Evolutionary conservation across 495 filamentous ascomycete species (phyloP), one percentile per base, ranked within the genome.

Genomic region (Clohesyomyces aquaticus): DNA sequence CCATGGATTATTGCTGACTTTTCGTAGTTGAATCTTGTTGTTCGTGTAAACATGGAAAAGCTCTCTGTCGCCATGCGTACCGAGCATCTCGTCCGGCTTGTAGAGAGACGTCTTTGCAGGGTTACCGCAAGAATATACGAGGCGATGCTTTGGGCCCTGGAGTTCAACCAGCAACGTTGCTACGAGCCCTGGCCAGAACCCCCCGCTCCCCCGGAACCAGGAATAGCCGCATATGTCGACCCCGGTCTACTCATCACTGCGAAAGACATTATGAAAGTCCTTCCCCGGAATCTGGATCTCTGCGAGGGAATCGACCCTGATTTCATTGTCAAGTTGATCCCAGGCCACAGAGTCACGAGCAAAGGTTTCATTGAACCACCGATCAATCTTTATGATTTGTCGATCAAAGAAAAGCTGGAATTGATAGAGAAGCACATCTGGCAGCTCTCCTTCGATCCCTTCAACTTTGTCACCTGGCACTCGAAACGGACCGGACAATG

Each of bases 41-140:
- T 98, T 47, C 86, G 89, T 27, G 80, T 97, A 23, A 96, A 96
- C 73, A 88, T 91, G 71, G 88, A 90, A 35, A 96, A 93, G 71
- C 87, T 91, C 46, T 80, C 85, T 3, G 89, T 98, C 14, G 81
- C 88, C 18, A 81, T 95, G 56, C 90, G 94, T 55, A 96, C 88
- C 65, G 80, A 83, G 52, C 85, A 85, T 22, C 87, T 98, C 28
- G 83, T 88, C 41, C 77, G 80, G 2, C 76, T 86, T 22, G 87
- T 81, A 2, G 77, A 78, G 66, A 83, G 80, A 65, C 82, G 77
- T 68, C 80, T 84, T 62, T 87, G 87, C 52, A 79, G 79, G 62
- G 84, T 75, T 0, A 92, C 93, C 0, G 82, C 85, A 2, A 80
- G 86, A 49, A 83, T 97, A 19, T 98, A 96, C 65, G 83, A 81